These are phyloP conservation scores for Puccinellia tenuiflora DNA, from an alignment of 176 grass and related monocot species.

Conservation along the genomic window DNA sequence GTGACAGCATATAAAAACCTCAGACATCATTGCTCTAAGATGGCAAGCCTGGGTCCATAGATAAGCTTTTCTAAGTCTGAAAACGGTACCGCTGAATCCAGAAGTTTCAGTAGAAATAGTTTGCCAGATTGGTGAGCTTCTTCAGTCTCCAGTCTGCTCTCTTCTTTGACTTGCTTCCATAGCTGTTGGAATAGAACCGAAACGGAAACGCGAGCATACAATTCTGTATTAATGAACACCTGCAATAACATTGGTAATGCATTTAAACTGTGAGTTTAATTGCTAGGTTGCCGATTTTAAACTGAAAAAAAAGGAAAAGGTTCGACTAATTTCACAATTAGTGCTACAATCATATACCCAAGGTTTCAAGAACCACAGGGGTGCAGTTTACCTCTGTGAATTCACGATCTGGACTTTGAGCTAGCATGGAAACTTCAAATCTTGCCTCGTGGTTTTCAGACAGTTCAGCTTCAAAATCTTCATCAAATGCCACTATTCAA, in stretches of 20 bases:
- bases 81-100: slow-evolving; percentile 72
- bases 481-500: slow-evolving; percentile 87
- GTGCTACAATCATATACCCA: background rate
- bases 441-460: slow-evolving; percentile 85
- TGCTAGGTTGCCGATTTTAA: background rate
- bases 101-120: slow-evolving; percentile 73
- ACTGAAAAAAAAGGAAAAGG: slow-evolving; percentile 1
- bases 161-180: slow-evolving; percentile 38
- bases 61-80: slow-evolving; percentile 5
- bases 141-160: slow-evolving; percentile 21
- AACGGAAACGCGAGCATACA: slow-evolving; percentile 87
- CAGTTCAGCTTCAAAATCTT: slow-evolving; percentile 96
- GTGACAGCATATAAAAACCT: slow-evolving; percentile 8
- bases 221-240: slow-evolving; percentile 94
- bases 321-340: background rate
- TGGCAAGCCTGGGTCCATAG: background rate
- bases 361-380: background rate
- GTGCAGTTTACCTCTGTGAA: slow-evolving; percentile 71
- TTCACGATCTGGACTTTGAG: slow-evolving; percentile 88
- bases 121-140: slow-evolving; percentile 63
- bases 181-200: slow-evolving; percentile 74
- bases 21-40: background rate
- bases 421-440: slow-evolving; percentile 86
- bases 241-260: slow-evolving; percentile 32
- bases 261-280: slow-evolving; percentile 17